Conservation (phyloP, 257 asterid species). For the Solanum medicagineum region DNA sequence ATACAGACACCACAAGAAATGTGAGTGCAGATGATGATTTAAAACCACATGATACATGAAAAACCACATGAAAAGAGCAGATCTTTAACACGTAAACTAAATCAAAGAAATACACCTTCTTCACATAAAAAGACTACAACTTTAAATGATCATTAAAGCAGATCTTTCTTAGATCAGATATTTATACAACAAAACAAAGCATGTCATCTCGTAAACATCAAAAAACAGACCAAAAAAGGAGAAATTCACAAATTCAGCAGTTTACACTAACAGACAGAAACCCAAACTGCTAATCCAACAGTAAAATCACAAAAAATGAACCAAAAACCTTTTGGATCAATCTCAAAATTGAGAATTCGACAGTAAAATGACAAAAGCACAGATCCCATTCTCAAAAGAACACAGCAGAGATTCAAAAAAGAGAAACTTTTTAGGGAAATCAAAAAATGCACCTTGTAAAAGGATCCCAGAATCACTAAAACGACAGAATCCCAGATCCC, state of each 20-base stretch:
- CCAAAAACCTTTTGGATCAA: background rate
- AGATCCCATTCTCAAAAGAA: background rate
- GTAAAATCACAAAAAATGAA: background rate
- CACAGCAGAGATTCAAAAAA: background rate
- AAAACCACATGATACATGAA: background rate
- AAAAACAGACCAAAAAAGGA: background rate
- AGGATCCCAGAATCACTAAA: background rate
- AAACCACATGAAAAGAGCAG: background rate
- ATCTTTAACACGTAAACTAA: background rate
- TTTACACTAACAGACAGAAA: conserved; percentile 6
- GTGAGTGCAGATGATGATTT: background rate
- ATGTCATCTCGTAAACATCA: conserved; percentile 15
- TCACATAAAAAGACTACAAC: background rate
- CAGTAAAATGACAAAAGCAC: background rate
- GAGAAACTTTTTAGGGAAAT: background rate
- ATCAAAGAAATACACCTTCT: background rate
- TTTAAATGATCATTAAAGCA: background rate
- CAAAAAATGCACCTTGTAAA: background rate
- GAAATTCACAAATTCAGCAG: conserved; percentile 14
- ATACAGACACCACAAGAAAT: background rate
- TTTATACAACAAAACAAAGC: conserved; percentile 3
- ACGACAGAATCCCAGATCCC: background rate
- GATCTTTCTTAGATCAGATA: background rate
- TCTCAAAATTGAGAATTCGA: background rate
- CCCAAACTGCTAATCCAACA: background rate